phyloP scores from a whole-genome alignment of 257 asterid species.

The Fraxinus excelsior region DNA sequence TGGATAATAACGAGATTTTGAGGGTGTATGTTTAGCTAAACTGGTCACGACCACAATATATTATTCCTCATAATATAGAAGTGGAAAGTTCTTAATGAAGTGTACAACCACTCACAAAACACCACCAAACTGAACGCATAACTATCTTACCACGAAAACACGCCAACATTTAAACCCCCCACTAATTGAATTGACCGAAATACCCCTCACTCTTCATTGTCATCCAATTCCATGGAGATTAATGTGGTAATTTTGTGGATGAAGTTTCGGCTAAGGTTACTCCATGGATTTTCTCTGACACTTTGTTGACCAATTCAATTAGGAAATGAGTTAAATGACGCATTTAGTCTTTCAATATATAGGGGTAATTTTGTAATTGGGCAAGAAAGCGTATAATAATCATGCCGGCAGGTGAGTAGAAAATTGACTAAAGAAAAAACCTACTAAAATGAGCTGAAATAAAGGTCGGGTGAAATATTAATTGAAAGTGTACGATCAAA shows the following conservation, averaged over 20 bases:
- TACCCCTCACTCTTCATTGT: constrained; percentile 32
- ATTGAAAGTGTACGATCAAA: no score
- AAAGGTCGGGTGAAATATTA: constrained; percentile 10
- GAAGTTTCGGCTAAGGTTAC: neutral
- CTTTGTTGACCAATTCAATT: constrained; percentile 1
- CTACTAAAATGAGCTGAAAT: constrained; percentile 32
- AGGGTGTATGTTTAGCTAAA: constrained; percentile 24
- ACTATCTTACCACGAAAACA: constrained; percentile 55
- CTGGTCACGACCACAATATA: constrained; percentile 27
- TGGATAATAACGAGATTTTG: constrained; percentile 24
- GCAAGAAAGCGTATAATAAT: constrained; percentile 29
- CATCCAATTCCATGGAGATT: neutral
- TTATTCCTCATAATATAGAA: constrained; percentile 2
- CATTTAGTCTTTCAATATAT: constrained; percentile 1
- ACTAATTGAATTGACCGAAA: constrained; percentile 13
- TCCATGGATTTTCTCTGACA: constrained; percentile 17
- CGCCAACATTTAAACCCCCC: constrained; percentile 45
- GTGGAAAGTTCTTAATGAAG: constrained; percentile 17
- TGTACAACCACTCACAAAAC: constrained; percentile 47
- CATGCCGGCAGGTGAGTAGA: constrained; percentile 30
- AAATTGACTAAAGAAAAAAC: constrained; percentile 17
- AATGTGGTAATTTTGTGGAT: neutral
- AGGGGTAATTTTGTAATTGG: constrained; percentile 28
- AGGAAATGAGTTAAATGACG: constrained; percentile 19
- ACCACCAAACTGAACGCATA: constrained; percentile 54